These are phyloP conservation scores for Amauroascus verrucosus DNA, from an alignment of 2,329 filamentous ascomycete species.

Conservation along the genomic window DNA sequence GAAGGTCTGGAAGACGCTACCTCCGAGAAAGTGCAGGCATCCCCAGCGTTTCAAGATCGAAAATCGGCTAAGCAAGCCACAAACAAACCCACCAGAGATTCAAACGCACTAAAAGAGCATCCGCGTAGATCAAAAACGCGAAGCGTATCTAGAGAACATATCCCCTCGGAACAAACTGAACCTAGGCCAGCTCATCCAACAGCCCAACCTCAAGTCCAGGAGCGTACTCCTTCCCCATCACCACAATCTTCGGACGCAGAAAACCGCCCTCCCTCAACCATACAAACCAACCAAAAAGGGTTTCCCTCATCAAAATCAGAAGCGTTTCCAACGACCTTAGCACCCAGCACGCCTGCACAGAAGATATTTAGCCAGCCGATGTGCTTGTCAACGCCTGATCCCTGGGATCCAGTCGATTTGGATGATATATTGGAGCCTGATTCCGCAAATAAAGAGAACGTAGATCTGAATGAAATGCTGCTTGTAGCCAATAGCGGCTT, in stretches of 20 bases:
- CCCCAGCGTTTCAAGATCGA: neutral
- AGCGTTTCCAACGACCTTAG: constrained; percentile 34
- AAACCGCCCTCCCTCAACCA: constrained; percentile 63
- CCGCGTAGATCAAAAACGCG: neutral
- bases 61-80: neutral
- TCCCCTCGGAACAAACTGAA: neutral
- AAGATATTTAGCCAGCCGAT: constrained; percentile 44
- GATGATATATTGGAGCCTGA: constrained; percentile 48
- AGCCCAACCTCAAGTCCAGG: constrained; percentile 24
- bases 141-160: neutral
- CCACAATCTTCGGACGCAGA: constrained; percentile 71
- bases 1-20: neutral
- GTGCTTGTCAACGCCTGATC: constrained; percentile 45
- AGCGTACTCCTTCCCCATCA: constrained; percentile 52
- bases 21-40: neutral
- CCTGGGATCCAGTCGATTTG: constrained; percentile 68
- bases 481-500: constrained; percentile 50
- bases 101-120: neutral
- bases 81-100: neutral
- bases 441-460: constrained; percentile 40
- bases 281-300: constrained; percentile 38
- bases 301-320: constrained; percentile 29
- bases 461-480: constrained; percentile 40
- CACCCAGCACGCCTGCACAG: constrained; percentile 43
- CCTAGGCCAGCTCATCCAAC: constrained; percentile 17